These are phyloP conservation scores for Curvularia spicifera DNA, from an alignment of 2,329 filamentous ascomycete genomes.

Conservation along the genomic window DNA sequence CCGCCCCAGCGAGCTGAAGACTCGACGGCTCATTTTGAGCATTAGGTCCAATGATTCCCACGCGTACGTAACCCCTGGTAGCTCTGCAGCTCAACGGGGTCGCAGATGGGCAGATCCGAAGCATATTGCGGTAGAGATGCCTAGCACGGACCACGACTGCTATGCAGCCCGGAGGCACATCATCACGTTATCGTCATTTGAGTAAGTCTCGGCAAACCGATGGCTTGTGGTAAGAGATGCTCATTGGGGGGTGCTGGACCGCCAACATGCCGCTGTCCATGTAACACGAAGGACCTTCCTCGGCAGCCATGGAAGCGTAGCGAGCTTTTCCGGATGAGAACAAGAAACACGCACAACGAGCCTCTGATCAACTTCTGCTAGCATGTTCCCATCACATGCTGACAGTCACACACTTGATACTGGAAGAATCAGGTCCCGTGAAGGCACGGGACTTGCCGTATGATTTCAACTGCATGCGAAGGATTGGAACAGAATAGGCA, in stretches of 20 bases:
- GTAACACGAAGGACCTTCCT: constrained; percentile 10
- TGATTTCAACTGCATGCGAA: constrained; percentile 20
- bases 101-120: constrained; percentile 26
- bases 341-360: constrained; percentile 2
- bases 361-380: constrained; percentile 8
- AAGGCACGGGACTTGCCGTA: constrained; percentile 13
- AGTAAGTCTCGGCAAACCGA: constrained; percentile 26
- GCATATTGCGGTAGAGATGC: constrained; percentile 15
- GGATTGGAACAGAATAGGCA: constrained; percentile 13
- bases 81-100: constrained; percentile 29
- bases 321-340: neutral
- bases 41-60: constrained; percentile 21
- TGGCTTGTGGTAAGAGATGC: constrained; percentile 5
- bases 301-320: constrained; percentile 24
- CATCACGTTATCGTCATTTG: constrained; percentile 27
- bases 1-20: constrained; percentile 21
- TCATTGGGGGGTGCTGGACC: constrained; percentile 7
- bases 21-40: constrained; percentile 16
- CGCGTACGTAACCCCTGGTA: constrained; percentile 13
- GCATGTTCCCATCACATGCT: constrained; percentile 12
- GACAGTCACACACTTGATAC: constrained; percentile 10
- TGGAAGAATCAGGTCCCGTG: constrained; percentile 8
- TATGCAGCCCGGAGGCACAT: constrained; percentile 16
- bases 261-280: constrained; percentile 14
- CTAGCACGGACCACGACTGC: constrained; percentile 15